Percentiles rank a stretch among this genome's conserved stretches.
Conservation (phyloP, 2,329 filamentous ascomycete species). For the Chaetomiaceae sp. region DNA sequence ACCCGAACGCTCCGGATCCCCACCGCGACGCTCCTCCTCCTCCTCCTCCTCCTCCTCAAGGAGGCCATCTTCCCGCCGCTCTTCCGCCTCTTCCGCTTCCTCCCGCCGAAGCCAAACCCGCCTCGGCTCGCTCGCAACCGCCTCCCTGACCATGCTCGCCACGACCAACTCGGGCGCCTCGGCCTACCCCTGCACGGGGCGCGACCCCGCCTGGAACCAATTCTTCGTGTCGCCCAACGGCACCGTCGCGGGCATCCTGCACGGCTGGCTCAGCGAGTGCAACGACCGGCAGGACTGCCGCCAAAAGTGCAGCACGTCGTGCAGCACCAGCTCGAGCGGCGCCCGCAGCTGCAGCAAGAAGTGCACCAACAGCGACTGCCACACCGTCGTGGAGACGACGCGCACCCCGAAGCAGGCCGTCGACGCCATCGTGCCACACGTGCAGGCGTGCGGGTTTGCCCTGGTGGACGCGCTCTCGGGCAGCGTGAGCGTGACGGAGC, state of each 20-base stretch:
- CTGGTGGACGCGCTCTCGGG: conserved; percentile 6
- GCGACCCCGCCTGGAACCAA: conserved; percentile 10
- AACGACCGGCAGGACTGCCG: conserved; percentile 7
- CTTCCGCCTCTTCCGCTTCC: neutral
- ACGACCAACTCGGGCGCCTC: neutral
- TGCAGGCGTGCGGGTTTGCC: conserved; percentile 18
- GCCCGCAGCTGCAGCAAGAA: too few relatives aligned
- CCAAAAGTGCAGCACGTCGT: conserved; percentile 9
- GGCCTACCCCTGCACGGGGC: conserved; percentile 18
- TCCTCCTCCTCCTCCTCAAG: neutral
- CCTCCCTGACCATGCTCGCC: conserved; percentile 3
- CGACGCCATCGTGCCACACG: conserved; percentile 6
- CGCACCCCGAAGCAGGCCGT: conserved; percentile 14
- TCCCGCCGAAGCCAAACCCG: neutral
- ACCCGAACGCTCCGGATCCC: neutral
- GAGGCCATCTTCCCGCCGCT: too few relatives aligned
- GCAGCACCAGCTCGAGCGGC: neutral
- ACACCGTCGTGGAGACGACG: too few relatives aligned
- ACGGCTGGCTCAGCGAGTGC: conserved; percentile 24
- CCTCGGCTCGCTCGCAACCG: neutral
- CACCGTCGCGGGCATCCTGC: conserved; percentile 16
- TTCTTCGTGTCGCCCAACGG: conserved; percentile 15
- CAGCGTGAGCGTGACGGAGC: neutral
- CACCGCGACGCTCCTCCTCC: too few relatives aligned
- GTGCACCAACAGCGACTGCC: too few relatives aligned